Conservation (phyloP, 2,329 filamentous ascomycete species). For the Alternaria postmessia region DNA sequence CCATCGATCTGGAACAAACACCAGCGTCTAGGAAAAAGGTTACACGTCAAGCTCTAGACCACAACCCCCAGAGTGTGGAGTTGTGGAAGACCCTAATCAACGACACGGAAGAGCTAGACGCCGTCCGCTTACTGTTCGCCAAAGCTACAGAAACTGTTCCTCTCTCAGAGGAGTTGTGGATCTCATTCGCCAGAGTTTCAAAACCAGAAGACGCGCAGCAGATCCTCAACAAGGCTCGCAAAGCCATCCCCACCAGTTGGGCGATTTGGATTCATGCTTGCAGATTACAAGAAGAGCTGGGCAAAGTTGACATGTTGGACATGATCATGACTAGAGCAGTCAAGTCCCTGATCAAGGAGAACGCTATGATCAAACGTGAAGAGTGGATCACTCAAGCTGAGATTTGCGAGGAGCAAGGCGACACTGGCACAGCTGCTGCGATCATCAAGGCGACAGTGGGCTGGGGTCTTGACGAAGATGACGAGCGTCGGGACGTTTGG, state of each 20-base stretch:
- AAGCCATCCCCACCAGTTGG: conserved; percentile 89
- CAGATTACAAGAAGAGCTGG: conserved; percentile 87
- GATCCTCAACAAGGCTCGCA: conserved; percentile 93
- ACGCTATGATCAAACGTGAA: conserved; percentile 95
- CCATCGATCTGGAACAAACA: conserved; percentile 89
- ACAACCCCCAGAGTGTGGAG: conserved; percentile 91
- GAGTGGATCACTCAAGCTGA: conserved; percentile 97
- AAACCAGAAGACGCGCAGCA: conserved; percentile 91
- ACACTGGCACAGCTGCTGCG: conserved; percentile 82
- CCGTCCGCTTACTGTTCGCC: conserved; percentile 86
- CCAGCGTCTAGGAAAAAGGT: conserved; percentile 89
- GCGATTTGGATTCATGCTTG: conserved; percentile 98
- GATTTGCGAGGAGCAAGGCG: conserved; percentile 91
- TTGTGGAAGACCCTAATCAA: conserved; percentile 99
- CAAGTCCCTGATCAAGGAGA: conserved; percentile 85
- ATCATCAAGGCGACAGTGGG: conserved; percentile 94
- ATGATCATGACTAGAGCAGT: conserved; percentile 96
- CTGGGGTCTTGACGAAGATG: conserved; percentile 92
- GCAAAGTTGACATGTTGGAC: conserved; percentile 74
- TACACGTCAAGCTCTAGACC: conserved; percentile 86
- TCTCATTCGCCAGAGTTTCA: conserved; percentile 89
- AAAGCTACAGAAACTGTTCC: conserved; percentile 97
- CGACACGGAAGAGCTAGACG: conserved; percentile 86
- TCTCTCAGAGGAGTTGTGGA: conserved; percentile 91
- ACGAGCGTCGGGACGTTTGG: conserved; percentile 95